Evolutionary conservation across 2,329 filamentous ascomycete species (phyloP).

Genomic region (Helminthosporium solani): DNA sequence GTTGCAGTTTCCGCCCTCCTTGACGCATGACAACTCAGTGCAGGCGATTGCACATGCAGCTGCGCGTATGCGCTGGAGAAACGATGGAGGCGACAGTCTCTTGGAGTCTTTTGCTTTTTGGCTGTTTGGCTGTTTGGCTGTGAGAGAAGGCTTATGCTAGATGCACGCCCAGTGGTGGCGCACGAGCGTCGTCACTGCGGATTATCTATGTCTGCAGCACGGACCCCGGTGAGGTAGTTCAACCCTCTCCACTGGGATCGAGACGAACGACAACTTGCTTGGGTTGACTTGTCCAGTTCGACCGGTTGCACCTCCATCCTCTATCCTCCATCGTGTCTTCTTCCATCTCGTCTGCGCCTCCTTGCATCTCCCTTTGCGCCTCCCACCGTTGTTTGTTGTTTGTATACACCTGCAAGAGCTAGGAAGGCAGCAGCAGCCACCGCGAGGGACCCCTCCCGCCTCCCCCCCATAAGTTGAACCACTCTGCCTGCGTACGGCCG

Average conservation of each 20-base stretch:
- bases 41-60: conserved; percentile 34
- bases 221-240: conserved; percentile 7
- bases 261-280: neutral
- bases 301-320: neutral
- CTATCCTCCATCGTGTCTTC: neutral
- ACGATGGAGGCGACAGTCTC: neutral
- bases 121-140: too few species aligned
- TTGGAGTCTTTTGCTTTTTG: too few species aligned
- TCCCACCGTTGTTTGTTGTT: conserved; percentile 14
- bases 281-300: too few species aligned
- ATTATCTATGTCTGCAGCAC: conserved; percentile 17
- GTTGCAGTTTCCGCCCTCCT: conserved; percentile 17
- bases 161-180: too few species aligned
- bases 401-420: conserved; percentile 6
- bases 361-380: neutral
- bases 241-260: neutral
- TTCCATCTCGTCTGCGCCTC: neutral
- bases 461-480: neutral
- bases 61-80: conserved; percentile 31
- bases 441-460: neutral
- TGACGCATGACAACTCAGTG: conserved; percentile 27
- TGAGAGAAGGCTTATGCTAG: too few species aligned
- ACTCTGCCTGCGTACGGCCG: conserved; percentile 6
- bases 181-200: conserved; percentile 24
- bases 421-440: conserved; percentile 4